A percentile compares a stretch with the other conserved stretches of the same genome.
These are phyloP conservation scores for Tetradesmus lagerheimii DNA, from an alignment of 139 green algal genomes.

Conservation along the genomic window DNA sequence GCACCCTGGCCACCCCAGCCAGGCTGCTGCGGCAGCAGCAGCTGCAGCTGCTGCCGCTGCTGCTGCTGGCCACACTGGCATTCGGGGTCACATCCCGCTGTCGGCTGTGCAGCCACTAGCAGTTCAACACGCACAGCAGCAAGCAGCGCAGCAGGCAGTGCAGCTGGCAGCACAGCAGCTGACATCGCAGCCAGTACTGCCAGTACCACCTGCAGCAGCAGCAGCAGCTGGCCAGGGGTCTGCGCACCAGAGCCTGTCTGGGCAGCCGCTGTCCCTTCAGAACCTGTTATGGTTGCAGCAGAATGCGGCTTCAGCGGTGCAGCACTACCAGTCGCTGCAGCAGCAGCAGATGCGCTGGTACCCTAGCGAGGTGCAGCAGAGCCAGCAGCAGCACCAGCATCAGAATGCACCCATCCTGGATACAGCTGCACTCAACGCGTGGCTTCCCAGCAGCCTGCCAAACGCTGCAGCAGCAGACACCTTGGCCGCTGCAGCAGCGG, in stretches of 20 bases:
- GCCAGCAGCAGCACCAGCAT: constrained; percentile 16
- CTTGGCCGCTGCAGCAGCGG: background rate
- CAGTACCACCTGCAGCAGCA: background rate
- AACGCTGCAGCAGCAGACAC: background rate
- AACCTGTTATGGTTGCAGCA: constrained; percentile 43
- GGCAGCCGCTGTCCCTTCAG: background rate
- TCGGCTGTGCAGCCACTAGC: background rate
- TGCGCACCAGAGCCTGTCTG: background rate
- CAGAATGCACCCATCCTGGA: constrained; percentile 9
- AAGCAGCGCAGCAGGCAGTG: constrained; percentile 6
- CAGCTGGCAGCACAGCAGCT: constrained; percentile 13
- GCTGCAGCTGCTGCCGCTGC: background rate
- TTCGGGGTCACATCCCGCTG: background rate
- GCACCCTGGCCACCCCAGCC: background rate
- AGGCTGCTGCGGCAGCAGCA: background rate
- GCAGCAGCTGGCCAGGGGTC: background rate
- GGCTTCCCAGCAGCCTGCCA: constrained; percentile 32
- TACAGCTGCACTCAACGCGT: constrained; percentile 31
- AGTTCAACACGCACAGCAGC: background rate
- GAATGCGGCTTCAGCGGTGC: constrained; percentile 40
- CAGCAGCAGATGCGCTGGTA: constrained; percentile 7
- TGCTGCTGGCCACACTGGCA: background rate
- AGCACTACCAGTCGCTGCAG: constrained; percentile 34
- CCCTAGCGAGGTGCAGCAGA: constrained; percentile 6
- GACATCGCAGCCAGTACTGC: background rate